A percentile compares a stretch with the other conserved stretches of the same genome.
Evolutionary conservation across 176 grass and related monocot species (phyloP).

Genomic region (Elymus sibiricus): DNA sequence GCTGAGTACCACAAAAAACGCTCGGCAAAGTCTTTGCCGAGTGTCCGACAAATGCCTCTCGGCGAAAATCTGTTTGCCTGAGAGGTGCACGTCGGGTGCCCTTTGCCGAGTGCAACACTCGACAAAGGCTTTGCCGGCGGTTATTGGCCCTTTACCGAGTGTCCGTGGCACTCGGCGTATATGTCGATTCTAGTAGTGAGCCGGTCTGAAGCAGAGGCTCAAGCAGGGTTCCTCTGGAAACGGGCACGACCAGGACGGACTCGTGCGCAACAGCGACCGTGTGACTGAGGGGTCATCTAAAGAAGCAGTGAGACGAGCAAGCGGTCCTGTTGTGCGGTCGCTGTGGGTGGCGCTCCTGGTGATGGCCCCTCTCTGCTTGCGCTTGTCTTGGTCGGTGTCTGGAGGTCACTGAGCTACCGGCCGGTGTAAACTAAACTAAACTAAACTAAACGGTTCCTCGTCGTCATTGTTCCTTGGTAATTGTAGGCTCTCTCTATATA

Average conservation of each 20-base stretch:
- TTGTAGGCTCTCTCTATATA: no score
- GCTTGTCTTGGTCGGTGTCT: constrained; percentile 26
- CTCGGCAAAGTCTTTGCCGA: no score
- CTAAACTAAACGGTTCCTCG: neutral
- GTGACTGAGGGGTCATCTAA: neutral
- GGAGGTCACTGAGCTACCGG: neutral
- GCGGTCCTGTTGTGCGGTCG: neutral
- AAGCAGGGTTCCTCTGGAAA: neutral
- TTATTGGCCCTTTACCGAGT: no score
- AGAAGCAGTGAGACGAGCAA: neutral
- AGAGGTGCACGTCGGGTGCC: no score
- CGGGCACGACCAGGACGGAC: neutral
- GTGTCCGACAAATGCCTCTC: no score
- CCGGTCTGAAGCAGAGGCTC: constrained; percentile 10
- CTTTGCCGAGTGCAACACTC: no score
- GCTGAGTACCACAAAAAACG: no score
- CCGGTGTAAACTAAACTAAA: neutral
- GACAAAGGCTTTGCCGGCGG: no score
- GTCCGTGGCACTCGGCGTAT: no score
- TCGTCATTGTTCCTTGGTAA: no score
- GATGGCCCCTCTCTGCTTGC: constrained; percentile 12
- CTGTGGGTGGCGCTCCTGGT: neutral
- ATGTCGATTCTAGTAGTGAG: no score
- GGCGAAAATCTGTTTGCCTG: no score
- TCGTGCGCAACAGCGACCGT: neutral